Evolutionary conservation across 345 rosid species (phyloP), one percentile per base, ranked within the genome.

Genomic region (Ricinus communis): DNA sequence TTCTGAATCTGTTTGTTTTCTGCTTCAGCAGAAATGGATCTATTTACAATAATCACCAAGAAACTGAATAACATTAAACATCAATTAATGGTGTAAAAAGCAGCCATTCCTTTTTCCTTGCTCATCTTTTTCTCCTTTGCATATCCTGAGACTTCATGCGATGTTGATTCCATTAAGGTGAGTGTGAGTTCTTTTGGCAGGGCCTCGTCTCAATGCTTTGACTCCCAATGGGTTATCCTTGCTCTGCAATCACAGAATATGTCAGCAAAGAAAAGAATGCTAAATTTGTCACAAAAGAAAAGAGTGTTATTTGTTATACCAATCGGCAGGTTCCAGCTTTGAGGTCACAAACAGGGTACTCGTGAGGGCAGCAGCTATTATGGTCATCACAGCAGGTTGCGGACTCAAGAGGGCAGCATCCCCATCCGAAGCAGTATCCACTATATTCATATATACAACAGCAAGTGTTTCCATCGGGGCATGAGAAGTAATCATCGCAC

Each of bases 371-470:
- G 73, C 80, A 77, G 69, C 80, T 77, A 46, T 68, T 6, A 21
- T 71, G 65, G 43, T 77, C 76, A 28, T 72, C 80, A 5, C 76
- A 77, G 76, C 80, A 77, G 58, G 80, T 77, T 66, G 76, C 80
- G 6, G 80, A 77, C 56, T 77, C 73, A 16, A 72, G 65, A 49
- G 80, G 76, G 66, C 80, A 77, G 73, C 80, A 77, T 25, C 80
- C 80, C 80, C 80, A 77, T 68, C 73, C 73, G 5, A 67, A 77
- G 66, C 80, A 72, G 41, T 15, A 62, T 30, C 65, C 52, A 3
- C 55, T 58, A 1, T 53, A 72, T 65, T 53, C 55, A 1, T 77
- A 77, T 47, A 77, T 1, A n/a, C 76, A 77, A 73, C 80, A 77
- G 73, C 80, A 77, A 5, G 80, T 77, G 65, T 50, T 77, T 45